Evolutionary conservation across 2,329 filamentous ascomycete species (phyloP), one percentile per base, ranked within the genome.

Genomic region (Aureobasidium vineae): DNA sequence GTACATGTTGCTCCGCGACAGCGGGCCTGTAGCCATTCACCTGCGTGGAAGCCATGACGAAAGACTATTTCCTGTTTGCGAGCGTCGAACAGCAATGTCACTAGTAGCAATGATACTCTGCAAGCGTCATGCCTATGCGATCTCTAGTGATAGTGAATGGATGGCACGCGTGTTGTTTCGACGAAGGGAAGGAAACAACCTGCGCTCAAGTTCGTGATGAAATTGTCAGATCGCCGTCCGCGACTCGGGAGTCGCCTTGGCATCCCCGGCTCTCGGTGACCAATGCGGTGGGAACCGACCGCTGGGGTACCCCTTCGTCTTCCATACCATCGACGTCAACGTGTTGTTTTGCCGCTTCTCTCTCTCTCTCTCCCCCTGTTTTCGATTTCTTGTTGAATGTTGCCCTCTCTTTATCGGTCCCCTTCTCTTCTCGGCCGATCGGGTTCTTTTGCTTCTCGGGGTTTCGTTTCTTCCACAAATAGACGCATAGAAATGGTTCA

Each of bases 1-100:
- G 81, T 69, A 41, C 59, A 47, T 67, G 28, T 31, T 56, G 47
- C 31, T 63, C 47, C 13, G 31, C 47, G 38, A 33, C 47, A 41
- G 38, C 8, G 23, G 66, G 41, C 50, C n/a, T 36, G 59, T 63
- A 41, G 52, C 66, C 66, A 64, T 67, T 67, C 21, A 66, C 43
- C 53, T 59, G 53, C 45, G 64, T 28, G 26, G 52, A 54, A 36
- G 61, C 28, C 59, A 63, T 63, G 45, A 31, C 45, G 19, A 15
- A 36, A 36, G 21, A 41, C 61, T 40, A 64, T 40, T n/a, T 33
- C 50, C 49, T 54, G 26, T 47, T 54, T 54, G 47, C 38, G n/a
- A 31, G 23, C 36, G 45, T 63, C 60, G 59, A 47, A 23, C 59
- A 63, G 33, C 59, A 40, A 41, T 52, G 7, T 63, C 47, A 41